A percentile compares a stretch with the other conserved stretches of the same genome.
Evolutionary conservation across 164 flowering plant species (phyloP).

Genomic region (Umbilicus rupestris): DNA sequence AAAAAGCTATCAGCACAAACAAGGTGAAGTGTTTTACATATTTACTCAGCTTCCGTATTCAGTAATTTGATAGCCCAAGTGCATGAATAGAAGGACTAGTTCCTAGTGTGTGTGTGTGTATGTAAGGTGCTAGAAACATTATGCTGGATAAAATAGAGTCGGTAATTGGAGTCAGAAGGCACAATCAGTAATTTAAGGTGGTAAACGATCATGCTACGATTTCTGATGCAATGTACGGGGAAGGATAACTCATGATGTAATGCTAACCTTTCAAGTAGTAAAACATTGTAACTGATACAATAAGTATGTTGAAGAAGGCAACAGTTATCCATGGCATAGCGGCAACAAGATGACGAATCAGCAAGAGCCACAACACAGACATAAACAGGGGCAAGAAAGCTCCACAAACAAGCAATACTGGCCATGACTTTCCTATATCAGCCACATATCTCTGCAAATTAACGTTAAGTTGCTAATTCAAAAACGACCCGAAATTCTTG

Average conservation of each 20-base stretch:
- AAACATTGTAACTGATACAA: slow-evolving; percentile 79
- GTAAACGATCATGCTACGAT: background rate
- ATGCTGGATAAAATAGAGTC: no score
- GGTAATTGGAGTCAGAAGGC: background rate
- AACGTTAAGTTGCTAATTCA: slow-evolving; percentile 6
- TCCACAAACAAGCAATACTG: slow-evolving; percentile 89
- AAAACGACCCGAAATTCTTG: background rate
- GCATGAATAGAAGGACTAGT: no score
- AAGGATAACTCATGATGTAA: background rate
- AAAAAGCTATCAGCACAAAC: background rate
- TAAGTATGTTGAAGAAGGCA: slow-evolving; percentile 60
- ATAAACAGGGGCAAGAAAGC: slow-evolving; percentile 80
- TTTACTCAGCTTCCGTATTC: no score
- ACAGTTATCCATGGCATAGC: slow-evolving; percentile 99
- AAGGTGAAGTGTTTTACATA: background rate
- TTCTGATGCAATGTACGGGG: no score
- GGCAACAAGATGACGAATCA: slow-evolving; percentile 87
- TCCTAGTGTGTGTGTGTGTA: no score
- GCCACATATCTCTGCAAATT: slow-evolving; percentile 83
- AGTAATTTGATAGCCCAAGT: no score
- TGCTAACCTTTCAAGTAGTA: slow-evolving; percentile 86
- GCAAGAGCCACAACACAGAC: slow-evolving; percentile 78
- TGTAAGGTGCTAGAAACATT: no score
- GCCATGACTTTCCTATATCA: slow-evolving; percentile 94
- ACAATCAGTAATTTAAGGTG: background rate